These are phyloP conservation scores for Musa beccarii DNA, from an alignment of 176 grass and related monocot genomes.

Conservation along the genomic window DNA sequence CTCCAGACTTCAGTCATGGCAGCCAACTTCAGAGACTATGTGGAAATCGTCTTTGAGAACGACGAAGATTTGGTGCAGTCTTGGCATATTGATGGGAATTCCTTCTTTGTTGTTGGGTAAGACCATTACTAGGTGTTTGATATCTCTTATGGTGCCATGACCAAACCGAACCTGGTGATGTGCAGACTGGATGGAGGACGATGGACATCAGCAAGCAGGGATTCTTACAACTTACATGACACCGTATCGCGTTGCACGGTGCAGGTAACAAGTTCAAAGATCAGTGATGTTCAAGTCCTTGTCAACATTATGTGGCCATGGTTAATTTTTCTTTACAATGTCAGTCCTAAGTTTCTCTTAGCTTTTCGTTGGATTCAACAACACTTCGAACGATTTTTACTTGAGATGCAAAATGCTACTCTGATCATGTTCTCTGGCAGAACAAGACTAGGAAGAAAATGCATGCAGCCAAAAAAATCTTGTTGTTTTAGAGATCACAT, in stretches of 20 bases:
- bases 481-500: no score
- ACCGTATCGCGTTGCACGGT: constrained; percentile 1
- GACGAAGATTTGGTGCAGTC: constrained; percentile 3
- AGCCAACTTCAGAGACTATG: not conserved
- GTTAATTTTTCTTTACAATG: no score
- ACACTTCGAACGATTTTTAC: no score
- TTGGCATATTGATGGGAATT: constrained; percentile 2
- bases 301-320: no score
- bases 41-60: constrained; percentile 11
- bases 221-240: constrained; percentile 2
- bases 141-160: not conserved
- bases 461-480: no score
- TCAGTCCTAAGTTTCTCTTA: no score
- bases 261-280: not conserved
- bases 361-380: no score
- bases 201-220: constrained; percentile 2
- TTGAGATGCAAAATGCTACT: no score
- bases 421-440: no score
- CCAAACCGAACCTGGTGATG: not conserved
- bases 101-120: constrained; percentile 1
- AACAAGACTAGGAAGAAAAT: no score
- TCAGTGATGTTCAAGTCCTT: no score
- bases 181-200: constrained; percentile 2
- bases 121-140: not conserved
- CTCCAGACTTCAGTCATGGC: constrained; percentile 4